Evolutionary conservation across 495 filamentous ascomycete species (phyloP).

Genomic region (Aspergillus nanangensis): DNA sequence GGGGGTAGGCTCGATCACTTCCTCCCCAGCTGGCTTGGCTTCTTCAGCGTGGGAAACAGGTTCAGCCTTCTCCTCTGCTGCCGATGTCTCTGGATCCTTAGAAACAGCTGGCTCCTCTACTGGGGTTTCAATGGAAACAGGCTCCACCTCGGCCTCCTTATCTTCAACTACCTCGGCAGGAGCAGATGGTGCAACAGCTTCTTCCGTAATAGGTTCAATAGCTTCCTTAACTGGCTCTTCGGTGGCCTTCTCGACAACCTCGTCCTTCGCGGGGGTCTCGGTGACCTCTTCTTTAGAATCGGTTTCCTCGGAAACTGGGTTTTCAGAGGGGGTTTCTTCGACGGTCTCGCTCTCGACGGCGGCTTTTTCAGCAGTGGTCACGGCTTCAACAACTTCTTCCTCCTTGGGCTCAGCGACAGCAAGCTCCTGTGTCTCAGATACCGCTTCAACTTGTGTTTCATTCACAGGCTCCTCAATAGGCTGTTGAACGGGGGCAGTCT

Average conservation of each 20-base stretch:
- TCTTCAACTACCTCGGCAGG: too few species aligned
- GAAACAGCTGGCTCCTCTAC: constrained; percentile 1
- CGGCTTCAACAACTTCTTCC: too few species aligned
- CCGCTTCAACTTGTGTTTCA: constrained; percentile 4
- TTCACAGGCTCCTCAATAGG: constrained; percentile 4
- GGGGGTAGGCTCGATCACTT: neutral
- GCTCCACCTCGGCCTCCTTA: too few species aligned
- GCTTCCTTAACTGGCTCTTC: neutral
- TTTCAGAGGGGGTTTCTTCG: neutral
- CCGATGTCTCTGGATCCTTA: too few species aligned
- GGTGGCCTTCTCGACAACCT: constrained; percentile 1
- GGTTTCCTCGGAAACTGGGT: neutral
- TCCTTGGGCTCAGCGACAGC: neutral
- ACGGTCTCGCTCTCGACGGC: neutral
- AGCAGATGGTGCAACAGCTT: too few species aligned
- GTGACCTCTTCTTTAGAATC: neutral
- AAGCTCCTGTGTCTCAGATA: neutral
- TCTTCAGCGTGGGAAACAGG: neutral
- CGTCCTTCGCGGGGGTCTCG: constrained; percentile 6
- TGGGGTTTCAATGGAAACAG: too few species aligned
- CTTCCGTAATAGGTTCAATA: neutral
- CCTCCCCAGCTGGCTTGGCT: neutral
- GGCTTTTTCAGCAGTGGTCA: too few species aligned
- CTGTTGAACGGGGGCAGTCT: neutral
- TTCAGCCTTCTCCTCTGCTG: neutral